A percentile compares a stretch with the other conserved stretches of the same genome.
Conservation (phyloP, 169 alveolate genomes). For the Plasmodium sp. region DNA sequence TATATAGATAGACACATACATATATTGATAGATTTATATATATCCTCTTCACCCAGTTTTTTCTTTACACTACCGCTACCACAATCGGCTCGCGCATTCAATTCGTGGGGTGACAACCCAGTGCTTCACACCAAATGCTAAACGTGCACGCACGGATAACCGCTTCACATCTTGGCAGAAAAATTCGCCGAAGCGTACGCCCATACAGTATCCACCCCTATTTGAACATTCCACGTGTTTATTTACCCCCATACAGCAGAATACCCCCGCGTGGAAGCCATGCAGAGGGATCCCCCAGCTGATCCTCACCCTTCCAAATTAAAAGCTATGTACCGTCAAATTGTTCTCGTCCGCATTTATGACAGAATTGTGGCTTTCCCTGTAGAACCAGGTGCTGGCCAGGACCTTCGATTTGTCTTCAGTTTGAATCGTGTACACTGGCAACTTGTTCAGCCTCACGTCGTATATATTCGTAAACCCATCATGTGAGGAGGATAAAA, state of each 20-base stretch:
- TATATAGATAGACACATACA: neutral
- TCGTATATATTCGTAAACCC: constrained; percentile 64
- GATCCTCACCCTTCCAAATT: neutral
- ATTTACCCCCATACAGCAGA: neutral
- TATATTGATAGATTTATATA: neutral
- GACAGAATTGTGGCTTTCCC: neutral
- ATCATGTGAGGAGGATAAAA: constrained; percentile 66
- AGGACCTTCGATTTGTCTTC: constrained; percentile 42
- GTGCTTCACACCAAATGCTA: neutral
- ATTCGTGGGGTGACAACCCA: neutral
- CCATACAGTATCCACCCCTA: neutral
- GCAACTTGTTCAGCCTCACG: constrained; percentile 48
- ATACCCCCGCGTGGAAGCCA: neutral
- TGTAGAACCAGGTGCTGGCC: constrained; percentile 62
- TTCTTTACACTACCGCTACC: neutral
- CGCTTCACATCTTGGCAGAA: neutral
- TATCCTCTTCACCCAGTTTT: neutral
- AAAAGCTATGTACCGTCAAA: constrained; percentile 40
- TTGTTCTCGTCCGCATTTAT: constrained; percentile 45
- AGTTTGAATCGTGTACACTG: constrained; percentile 56
- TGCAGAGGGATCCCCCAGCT: neutral
- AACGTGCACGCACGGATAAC: neutral
- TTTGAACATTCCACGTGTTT: neutral
- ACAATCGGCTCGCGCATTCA: neutral
- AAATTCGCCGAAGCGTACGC: neutral